Conservation (phyloP, 352 stramenopile genomes). For the Globisporangium camurandrum region DNA sequence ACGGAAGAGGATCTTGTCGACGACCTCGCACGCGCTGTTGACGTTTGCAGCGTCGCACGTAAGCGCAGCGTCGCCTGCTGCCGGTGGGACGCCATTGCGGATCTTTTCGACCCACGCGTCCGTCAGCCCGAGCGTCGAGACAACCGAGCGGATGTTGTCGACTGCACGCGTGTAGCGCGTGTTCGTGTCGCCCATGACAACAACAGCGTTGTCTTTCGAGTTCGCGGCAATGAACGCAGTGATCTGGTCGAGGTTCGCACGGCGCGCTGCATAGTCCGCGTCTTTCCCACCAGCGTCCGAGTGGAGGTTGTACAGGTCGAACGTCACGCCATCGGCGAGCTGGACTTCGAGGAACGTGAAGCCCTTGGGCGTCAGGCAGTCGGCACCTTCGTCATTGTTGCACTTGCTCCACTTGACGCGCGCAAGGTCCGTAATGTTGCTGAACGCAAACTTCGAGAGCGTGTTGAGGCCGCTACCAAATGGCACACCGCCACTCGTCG, state of each 20-base stretch:
- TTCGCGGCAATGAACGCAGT: constrained; percentile 32
- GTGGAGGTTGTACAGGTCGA: constrained; percentile 53
- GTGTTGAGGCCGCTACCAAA: constrained; percentile 43
- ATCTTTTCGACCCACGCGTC: constrained; percentile 41
- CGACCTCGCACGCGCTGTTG: constrained; percentile 38
- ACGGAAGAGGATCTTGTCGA: constrained; percentile 58
- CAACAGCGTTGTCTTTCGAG: constrained; percentile 33
- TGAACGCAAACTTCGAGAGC: constrained; percentile 35
- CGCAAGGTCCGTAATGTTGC: constrained; percentile 22
- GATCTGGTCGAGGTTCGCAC: constrained; percentile 35
- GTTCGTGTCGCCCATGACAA: constrained; percentile 54
- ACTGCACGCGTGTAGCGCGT: constrained; percentile 36
- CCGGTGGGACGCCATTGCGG: constrained; percentile 22
- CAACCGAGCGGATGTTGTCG: constrained; percentile 32
- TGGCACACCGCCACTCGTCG: constrained; percentile 35
- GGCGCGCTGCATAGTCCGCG: constrained; percentile 23
- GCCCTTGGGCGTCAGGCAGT: constrained; percentile 52
- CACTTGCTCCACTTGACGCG: constrained; percentile 38
- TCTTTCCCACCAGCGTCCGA: constrained; percentile 24
- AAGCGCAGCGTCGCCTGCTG: constrained; percentile 26
- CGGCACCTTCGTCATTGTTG: constrained; percentile 32
- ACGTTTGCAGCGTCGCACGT: constrained; percentile 25
- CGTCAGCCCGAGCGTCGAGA: constrained; percentile 19
- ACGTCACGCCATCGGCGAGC: constrained; percentile 27
- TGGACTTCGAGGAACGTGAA: constrained; percentile 39